Percentiles rank a stretch among this genome's conserved stretches.
phyloP scores from a whole-genome alignment of 1,284 basidiomycete genomes.

The Leccinum variabile region DNA sequence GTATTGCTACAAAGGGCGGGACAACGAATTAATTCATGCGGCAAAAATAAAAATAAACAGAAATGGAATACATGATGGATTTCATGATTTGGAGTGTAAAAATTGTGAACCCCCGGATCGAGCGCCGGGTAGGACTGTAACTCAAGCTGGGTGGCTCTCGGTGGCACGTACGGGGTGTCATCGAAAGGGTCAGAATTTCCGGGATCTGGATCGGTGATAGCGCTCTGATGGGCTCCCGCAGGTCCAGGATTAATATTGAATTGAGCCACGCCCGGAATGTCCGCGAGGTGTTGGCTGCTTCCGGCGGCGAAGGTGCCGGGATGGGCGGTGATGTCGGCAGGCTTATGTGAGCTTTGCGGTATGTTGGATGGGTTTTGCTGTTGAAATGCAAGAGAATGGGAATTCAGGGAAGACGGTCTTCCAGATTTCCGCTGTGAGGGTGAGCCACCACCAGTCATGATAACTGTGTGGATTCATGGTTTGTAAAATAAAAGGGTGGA shows the following conservation, averaged over 20 bases:
- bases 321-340: conserved; percentile 31
- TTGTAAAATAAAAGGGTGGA: conserved; percentile 32
- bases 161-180: conserved; percentile 34
- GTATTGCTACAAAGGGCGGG: conserved; percentile 13
- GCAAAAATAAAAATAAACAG: not conserved
- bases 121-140: conserved; percentile 16
- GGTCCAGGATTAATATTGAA: conserved; percentile 7
- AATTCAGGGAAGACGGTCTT: conserved; percentile 8
- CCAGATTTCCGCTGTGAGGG: conserved; percentile 18
- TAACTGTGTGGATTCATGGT: conserved; percentile 29
- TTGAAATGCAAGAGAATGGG: conserved; percentile 16
- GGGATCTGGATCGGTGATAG: conserved; percentile 12
- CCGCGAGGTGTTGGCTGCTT: conserved; percentile 14
- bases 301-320: conserved; percentile 18
- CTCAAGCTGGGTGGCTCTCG: conserved; percentile 25
- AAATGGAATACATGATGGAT: conserved; percentile 7
- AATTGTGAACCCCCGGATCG: conserved; percentile 15
- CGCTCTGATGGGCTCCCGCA: conserved; percentile 15
- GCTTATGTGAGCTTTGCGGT: conserved; percentile 20
- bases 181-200: conserved; percentile 23
- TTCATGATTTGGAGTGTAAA: conserved; percentile 18
- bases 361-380: conserved; percentile 13
- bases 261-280: conserved; percentile 10
- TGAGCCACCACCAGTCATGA: conserved; percentile 29
- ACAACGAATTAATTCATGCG: not conserved